Conservation (phyloP, 306 rosid genomes). For the Castanea crenata region DNA sequence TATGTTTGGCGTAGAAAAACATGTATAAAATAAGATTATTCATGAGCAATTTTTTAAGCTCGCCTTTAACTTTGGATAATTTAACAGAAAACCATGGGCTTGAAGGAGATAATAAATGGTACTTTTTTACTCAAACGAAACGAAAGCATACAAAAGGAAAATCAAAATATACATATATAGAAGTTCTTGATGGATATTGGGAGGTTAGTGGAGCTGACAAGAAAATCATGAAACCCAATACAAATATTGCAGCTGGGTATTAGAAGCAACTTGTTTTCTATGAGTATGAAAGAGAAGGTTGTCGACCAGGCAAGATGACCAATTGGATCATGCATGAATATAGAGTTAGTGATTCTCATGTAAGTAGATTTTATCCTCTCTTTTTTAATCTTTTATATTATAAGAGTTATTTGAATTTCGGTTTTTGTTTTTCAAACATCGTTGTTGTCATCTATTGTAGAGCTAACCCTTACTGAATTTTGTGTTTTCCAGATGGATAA, state of each 20-base stretch:
- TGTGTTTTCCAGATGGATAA: no score
- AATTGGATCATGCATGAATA: conserved; percentile 30
- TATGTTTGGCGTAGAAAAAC: no score
- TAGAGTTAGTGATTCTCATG: neutral
- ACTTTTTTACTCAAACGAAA: conserved; percentile 15
- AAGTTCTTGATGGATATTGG: conserved; percentile 17
- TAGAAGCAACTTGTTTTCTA: conserved; percentile 18
- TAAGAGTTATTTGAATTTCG: no score
- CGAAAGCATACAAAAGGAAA: conserved; percentile 6
- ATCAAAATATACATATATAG: neutral
- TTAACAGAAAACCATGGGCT: no score
- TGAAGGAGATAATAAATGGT: conserved; percentile 9
- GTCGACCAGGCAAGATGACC: conserved; percentile 8
- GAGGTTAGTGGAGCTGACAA: conserved; percentile 12
- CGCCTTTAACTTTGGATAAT: no score
- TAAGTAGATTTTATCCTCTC: neutral
- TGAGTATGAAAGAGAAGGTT: conserved; percentile 9
- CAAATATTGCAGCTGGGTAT: neutral
- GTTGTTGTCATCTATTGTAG: no score
- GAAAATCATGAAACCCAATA: no score
- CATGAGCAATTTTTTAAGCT: no score
- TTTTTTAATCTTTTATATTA: neutral
- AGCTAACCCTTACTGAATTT: no score
- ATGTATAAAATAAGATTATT: no score
- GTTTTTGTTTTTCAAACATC: no score